phyloP scores from a whole-genome alignment of 1,139 yeast genomes.

The Diutina pseudorugosa region DNA sequence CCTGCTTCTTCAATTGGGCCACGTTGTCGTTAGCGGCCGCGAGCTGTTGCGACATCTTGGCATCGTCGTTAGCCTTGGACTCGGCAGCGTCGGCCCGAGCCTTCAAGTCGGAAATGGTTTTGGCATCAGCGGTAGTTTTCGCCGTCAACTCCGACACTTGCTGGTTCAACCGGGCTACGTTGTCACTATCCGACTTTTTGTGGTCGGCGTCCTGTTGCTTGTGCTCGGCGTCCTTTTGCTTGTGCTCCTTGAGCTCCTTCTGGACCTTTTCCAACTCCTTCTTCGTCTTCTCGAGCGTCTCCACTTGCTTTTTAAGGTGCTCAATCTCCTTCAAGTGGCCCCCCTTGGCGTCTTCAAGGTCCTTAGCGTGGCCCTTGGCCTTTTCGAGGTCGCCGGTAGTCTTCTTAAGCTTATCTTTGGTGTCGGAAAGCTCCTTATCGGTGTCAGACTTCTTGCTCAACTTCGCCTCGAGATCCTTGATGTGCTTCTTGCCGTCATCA shows the following conservation, averaged over 20 bases:
- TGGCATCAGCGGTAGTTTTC: not conserved
- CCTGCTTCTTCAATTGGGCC: not conserved
- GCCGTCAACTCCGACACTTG: not conserved
- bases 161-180: not conserved
- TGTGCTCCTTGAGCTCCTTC: not conserved
- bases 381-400: not conserved
- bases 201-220: not conserved
- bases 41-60: not conserved
- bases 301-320: not conserved
- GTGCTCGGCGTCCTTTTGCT: not conserved
- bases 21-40: not conserved
- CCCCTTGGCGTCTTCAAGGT: not conserved
- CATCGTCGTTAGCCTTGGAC: not conserved
- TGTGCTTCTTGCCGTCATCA: not conserved
- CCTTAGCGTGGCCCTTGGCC: not conserved
- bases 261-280: not conserved
- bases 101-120: not conserved
- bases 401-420: not conserved
- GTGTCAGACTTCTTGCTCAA: not conserved
- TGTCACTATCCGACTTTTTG: not conserved
- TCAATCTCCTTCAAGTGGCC: not conserved
- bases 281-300: not conserved
- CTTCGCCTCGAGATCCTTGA: not conserved
- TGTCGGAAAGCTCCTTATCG: not conserved
- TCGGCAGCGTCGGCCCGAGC: conserved; percentile 1